Evolutionary conservation across 805 yeast genomes (phyloP), one percentile per base, ranked within the genome.

Genomic region (Yarrowia porcina): DNA sequence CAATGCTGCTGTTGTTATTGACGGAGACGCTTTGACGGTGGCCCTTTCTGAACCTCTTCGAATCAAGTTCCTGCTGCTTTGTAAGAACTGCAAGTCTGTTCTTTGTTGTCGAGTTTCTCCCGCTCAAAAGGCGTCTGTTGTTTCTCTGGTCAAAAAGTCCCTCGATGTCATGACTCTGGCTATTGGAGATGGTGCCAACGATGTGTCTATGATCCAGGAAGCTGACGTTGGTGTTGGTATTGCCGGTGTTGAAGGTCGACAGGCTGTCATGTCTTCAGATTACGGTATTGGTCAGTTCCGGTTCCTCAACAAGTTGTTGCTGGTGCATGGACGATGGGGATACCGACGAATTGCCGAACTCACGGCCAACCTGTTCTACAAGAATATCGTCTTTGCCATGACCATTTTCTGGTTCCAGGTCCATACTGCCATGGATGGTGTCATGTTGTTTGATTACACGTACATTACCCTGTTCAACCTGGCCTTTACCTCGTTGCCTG

Each of bases 191-290:
- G 96, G 96, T 64, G 89, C 96, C 20, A 88, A 88, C 69, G 96
- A 88, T 73, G 96, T 88, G 45, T 90, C 96, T 9, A 88, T 88
- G 96, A 89, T 88, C 66, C 96, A 89, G 70, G 87, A 89, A 32
- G 93, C 96, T 4, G 86, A 89, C 71, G 86, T 88, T 23, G 96
- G 96, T 64, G 85, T 88, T 36, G 96, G 96, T 66, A 89, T 88
- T 69, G 93, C 92, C 2, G 96, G 96, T 66, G 93, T 87, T 69
- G 96, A 88, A 75, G 96, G 96, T 63, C 75, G 96, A 49, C 93
- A 88, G 70, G 96, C 96, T 1, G 94, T 84, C 9, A 88, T 88
- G 96, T 84, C 90, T 0, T 85, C 93, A 0, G 96, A 88, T 74
- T 89, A 87, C 72, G 93, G 91, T 2, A 77, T 88, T 69, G 96